Evolutionary conservation across 108 stramenopile species (phyloP).

Genomic region (Fistulifera pelliculosa): DNA sequence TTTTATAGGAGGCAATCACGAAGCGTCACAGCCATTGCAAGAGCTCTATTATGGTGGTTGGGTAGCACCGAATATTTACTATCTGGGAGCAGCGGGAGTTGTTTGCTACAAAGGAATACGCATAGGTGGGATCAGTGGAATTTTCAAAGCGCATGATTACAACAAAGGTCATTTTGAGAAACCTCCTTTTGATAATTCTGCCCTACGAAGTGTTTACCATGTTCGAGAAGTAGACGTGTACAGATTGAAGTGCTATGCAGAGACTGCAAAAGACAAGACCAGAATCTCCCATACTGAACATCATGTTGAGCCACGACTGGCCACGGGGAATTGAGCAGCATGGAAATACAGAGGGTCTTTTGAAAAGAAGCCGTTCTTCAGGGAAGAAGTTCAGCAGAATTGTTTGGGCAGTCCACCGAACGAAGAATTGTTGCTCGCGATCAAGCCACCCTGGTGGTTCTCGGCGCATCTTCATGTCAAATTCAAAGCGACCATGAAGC

Average conservation of each 20-base stretch:
- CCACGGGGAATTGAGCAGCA: slow-evolving; percentile 86
- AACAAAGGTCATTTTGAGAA: slow-evolving; percentile 62
- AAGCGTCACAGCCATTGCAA: slow-evolving; percentile 88
- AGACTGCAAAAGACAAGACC: background rate
- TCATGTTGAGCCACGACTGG: slow-evolving; percentile 96
- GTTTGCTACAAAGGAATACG: slow-evolving; percentile 82
- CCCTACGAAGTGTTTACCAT: slow-evolving; percentile 90
- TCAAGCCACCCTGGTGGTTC: slow-evolving; percentile 94
- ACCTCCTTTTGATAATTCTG: slow-evolving; percentile 69
- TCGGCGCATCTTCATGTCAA: slow-evolving; percentile 96
- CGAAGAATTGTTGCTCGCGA: slow-evolving; percentile 57
- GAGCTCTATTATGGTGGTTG: slow-evolving; percentile 97
- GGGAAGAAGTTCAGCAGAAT: slow-evolving; percentile 75
- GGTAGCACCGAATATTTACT: slow-evolving; percentile 99
- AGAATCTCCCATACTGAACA: slow-evolving; percentile 42
- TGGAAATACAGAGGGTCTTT: slow-evolving; percentile 61
- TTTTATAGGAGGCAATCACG: slow-evolving; percentile 99
- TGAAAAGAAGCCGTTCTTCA: slow-evolving; percentile 82
- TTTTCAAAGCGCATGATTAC: slow-evolving; percentile 85
- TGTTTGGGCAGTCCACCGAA: slow-evolving; percentile 87
- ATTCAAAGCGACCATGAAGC: slow-evolving; percentile 83
- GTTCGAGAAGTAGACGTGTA: slow-evolving; percentile 78
- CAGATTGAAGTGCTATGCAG: slow-evolving; percentile 52
- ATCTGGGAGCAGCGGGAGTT: slow-evolving; percentile 88
- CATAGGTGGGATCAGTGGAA: slow-evolving; percentile 94